Evolutionary conservation across 2,329 filamentous ascomycete genomes (phyloP).

Genomic region (Venturiaceae sp.): DNA sequence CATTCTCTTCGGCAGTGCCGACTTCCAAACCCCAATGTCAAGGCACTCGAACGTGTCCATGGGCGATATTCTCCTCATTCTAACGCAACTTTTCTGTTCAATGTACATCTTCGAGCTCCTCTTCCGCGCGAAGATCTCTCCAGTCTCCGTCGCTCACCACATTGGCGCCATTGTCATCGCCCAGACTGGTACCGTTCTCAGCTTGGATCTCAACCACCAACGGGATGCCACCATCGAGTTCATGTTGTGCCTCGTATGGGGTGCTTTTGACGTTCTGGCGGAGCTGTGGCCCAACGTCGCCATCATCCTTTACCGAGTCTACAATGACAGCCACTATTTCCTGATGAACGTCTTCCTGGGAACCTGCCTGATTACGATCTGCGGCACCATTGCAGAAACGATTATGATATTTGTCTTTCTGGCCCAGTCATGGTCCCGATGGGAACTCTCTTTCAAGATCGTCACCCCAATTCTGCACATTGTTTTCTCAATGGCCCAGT

Average conservation of each 20-base stretch:
- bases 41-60: slow-evolving; percentile 22
- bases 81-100: slow-evolving; percentile 31
- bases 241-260: slow-evolving; percentile 28
- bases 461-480: slow-evolving; percentile 32
- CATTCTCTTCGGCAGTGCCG: slow-evolving; percentile 23
- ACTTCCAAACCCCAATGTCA: slow-evolving; percentile 22
- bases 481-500: slow-evolving; percentile 31
- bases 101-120: slow-evolving; percentile 39
- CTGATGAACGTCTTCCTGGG: slow-evolving; percentile 28
- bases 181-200: slow-evolving; percentile 32
- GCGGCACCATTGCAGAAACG: slow-evolving; percentile 31
- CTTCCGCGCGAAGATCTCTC: slow-evolving; percentile 30
- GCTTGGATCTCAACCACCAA: slow-evolving; percentile 15
- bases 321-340: slow-evolving; percentile 27
- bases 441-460: slow-evolving; percentile 34
- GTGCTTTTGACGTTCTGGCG: slow-evolving; percentile 37
- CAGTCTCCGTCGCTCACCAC: slow-evolving; percentile 32
- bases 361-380: slow-evolving; percentile 26
- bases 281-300: slow-evolving; percentile 37
- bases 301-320: slow-evolving; percentile 35
- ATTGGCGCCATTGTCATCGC: slow-evolving; percentile 31
- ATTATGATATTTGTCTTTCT: slow-evolving; percentile 35
- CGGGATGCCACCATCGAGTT: slow-evolving; percentile 26
- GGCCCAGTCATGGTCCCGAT: slow-evolving; percentile 29
- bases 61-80: slow-evolving; percentile 31